phyloP scores from a whole-genome alignment of 208 protist genomes.

The Wallacemonas sp. region DNA sequence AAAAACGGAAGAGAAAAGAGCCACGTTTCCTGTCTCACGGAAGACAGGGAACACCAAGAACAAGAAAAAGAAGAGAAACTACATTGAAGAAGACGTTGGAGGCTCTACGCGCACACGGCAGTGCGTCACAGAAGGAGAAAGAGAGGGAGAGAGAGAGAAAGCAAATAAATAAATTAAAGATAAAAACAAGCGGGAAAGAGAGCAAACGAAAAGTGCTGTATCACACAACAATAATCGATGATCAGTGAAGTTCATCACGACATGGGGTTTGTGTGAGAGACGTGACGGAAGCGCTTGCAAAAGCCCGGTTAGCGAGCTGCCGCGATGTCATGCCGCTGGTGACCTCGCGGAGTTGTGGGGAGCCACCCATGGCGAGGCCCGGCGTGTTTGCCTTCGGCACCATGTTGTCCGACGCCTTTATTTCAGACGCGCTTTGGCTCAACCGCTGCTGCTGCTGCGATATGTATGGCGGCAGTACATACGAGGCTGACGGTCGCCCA shows the following conservation, averaged over 20 bases:
- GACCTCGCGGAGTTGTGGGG: too few relatives aligned
- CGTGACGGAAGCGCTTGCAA: too few relatives aligned
- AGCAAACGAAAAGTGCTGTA: neutral
- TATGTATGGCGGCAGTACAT: neutral
- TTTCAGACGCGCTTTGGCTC: constrained; percentile 1
- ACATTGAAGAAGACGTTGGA: too few relatives aligned
- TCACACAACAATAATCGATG: too few relatives aligned
- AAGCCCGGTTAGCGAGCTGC: too few relatives aligned
- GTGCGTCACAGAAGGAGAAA: neutral
- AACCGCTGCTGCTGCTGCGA: constrained; percentile 1
- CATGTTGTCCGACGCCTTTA: neutral
- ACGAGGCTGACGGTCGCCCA: constrained; percentile 3
- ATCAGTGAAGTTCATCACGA: too few relatives aligned
- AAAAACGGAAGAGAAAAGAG: constrained; percentile 4
- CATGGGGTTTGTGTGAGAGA: too few relatives aligned
- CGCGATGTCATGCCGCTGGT: neutral
- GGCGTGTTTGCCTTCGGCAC: neutral
- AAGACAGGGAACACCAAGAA: too few relatives aligned
- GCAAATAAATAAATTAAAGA: neutral
- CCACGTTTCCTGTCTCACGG: too few relatives aligned
- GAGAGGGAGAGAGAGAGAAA: neutral
- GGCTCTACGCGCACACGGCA: neutral
- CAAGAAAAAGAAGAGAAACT: too few relatives aligned
- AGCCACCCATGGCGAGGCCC: too few relatives aligned
- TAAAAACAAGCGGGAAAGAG: neutral